Percentiles rank a stretch among this genome's conserved stretches.
Evolutionary conservation across 441 rosid genomes (phyloP).

Genomic region (Gossypium aridum): DNA sequence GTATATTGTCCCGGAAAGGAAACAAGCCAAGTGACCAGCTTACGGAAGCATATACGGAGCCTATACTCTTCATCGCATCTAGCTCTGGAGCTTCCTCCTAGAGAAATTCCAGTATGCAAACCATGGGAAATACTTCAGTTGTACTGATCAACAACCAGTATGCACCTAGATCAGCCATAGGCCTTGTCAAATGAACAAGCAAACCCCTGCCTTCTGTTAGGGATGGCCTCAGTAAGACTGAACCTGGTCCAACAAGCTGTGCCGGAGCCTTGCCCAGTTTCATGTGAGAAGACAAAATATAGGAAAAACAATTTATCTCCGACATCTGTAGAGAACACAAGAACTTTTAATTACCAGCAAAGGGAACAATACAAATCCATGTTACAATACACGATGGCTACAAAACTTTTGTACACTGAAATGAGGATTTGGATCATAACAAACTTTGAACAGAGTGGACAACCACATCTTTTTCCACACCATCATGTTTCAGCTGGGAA

Average conservation of each 20-base stretch:
- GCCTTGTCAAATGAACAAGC: not conserved
- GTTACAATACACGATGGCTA: not conserved
- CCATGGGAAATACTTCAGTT: not conserved
- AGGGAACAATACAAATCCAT: not conserved
- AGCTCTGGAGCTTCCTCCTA: not conserved
- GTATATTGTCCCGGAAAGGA: conserved; percentile 48
- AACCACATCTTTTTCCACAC: not conserved
- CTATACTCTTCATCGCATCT: not conserved
- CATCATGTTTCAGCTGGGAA: not conserved
- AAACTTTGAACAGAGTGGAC: not conserved
- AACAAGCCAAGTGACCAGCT: not conserved
- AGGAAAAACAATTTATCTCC: not conserved
- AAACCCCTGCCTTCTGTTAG: not conserved
- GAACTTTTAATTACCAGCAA: not conserved
- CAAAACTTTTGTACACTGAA: not conserved
- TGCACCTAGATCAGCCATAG: not conserved
- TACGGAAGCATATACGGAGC: not conserved
- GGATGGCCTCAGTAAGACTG: not conserved
- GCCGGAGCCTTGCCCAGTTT: not conserved
- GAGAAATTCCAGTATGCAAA: not conserved
- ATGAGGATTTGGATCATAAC: not conserved
- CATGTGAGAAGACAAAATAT: not conserved
- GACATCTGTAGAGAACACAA: not conserved
- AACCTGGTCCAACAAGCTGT: not conserved
- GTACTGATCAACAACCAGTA: not conserved